Percentiles rank a stretch among this genome's conserved stretches.
Conservation (phyloP, 495 filamentous ascomycete species). For the Trichoderma virens region DNA sequence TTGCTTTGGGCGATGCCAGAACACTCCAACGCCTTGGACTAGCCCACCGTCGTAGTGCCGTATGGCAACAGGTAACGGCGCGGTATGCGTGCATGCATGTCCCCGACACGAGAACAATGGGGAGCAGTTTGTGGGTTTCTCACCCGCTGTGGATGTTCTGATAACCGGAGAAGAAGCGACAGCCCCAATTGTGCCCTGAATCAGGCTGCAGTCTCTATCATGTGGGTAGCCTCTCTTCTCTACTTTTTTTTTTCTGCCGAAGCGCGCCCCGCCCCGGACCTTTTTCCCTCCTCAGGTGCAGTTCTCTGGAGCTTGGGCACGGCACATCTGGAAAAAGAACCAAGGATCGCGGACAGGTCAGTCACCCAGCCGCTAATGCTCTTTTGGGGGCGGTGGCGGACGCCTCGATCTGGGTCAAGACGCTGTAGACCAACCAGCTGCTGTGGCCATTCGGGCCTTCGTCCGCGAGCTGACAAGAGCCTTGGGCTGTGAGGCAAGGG, state of each 20-base stretch:
- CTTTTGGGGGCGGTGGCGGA: conserved; percentile 1
- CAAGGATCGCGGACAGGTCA: background rate
- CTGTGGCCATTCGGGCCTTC: conserved; percentile 6
- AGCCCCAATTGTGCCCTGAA: background rate
- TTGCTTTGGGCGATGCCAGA: background rate
- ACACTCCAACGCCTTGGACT: too few relatives aligned
- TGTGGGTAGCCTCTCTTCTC: background rate
- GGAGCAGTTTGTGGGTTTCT: too few relatives aligned
- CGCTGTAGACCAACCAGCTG: background rate
- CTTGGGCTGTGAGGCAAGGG: background rate
- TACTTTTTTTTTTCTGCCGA: background rate
- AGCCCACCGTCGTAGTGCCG: too few relatives aligned
- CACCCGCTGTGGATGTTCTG: too few relatives aligned
- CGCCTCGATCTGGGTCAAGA: background rate
- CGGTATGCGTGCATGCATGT: too few relatives aligned
- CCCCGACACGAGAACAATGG: too few relatives aligned
- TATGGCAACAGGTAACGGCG: too few relatives aligned
- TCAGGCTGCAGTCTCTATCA: background rate
- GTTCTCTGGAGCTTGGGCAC: background rate
- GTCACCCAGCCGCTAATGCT: background rate
- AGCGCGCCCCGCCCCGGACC: conserved; percentile 7
- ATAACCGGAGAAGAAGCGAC: conserved; percentile 4
- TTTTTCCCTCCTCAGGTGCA: conserved; percentile 2
- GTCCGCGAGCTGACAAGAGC: background rate
- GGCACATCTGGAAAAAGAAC: background rate